Evolutionary conservation across 2,329 filamentous ascomycete genomes (phyloP).

Genomic region (Curvularia eragrostidis): DNA sequence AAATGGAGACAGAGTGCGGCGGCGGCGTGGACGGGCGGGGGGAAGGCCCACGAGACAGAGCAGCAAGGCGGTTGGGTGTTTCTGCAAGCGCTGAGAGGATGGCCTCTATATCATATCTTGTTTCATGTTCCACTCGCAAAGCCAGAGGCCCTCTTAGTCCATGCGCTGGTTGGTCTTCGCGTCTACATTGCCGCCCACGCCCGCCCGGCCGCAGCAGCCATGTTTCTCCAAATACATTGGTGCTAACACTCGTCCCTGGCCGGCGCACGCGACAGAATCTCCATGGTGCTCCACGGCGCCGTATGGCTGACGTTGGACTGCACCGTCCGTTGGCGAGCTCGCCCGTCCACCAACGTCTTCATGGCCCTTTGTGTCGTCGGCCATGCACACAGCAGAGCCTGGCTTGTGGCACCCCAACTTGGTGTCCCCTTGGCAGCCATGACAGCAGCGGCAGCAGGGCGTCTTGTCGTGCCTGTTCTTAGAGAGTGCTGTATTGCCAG

Average conservation of each 20-base stretch:
- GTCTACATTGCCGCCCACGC: conserved; percentile 19
- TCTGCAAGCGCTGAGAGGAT: conserved; percentile 42
- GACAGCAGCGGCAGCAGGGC: conserved; percentile 3
- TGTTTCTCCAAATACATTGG: background rate
- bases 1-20: background rate
- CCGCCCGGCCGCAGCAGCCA: conserved; percentile 10
- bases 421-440: conserved; percentile 9
- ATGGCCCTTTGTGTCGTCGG: background rate
- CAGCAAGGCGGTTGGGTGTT: conserved; percentile 15
- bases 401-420: conserved; percentile 10
- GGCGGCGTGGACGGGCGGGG: background rate
- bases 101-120: conserved; percentile 34
- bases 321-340: conserved; percentile 12
- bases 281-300: conserved; percentile 7
- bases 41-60: conserved; percentile 18
- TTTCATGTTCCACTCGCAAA: conserved; percentile 40
- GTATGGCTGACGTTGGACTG: conserved; percentile 41
- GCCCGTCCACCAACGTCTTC: conserved; percentile 10
- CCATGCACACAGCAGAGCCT: background rate
- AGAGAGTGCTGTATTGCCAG: conserved; percentile 17
- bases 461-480: conserved; percentile 17
- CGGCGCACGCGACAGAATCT: conserved; percentile 28
- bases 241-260: conserved; percentile 23
- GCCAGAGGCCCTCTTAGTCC: conserved; percentile 24
- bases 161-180: conserved; percentile 24